Evolutionary conservation across 2,329 filamentous ascomycete species (phyloP), one percentile per base, ranked within the genome.

Genomic region (Hymenoscyphus repandus): DNA sequence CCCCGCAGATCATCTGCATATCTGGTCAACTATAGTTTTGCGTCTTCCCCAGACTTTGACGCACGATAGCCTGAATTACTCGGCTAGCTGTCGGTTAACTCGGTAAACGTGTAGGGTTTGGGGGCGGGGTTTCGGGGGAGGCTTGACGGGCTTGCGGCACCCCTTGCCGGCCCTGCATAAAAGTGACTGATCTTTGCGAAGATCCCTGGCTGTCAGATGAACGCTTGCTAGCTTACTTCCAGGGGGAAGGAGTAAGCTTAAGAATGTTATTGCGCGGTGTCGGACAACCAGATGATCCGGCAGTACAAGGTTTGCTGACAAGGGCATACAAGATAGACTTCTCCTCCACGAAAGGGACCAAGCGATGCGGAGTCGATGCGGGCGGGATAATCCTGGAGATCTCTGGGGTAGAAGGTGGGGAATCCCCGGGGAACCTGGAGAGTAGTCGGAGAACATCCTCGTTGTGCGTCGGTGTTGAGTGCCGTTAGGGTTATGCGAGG

Each of bases 401-500:
- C 11, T 36, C 33, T 45, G 43, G 27, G 22, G 15, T 12, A 20
- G 22, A 36, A 30, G 11, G 42, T 36, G 33, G 27, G 38, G 42
- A 38, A 43, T 10, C 18, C 20, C 27, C 12, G 51, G 32, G 27
- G 15, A 17, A 18, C 15, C 30, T 15, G 39, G 42, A 22, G 5
- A 2, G 1, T n/a, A 3, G 12, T 20, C 33, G 20, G 39, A 27
- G 42, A 27, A 18, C 17, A 20, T 13, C 32, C 40, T 36, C 12
- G 32, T 30, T 18, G 17, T 11, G 43, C 18, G 39, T 53, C 51
- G 51, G 51, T 46, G 37, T 53, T 53, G 49, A 46, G n/a, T 51
- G 49, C 52, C 45, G 52, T 46, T 46, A 43, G 31, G 41, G 49
- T 46, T 51, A 51, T 51, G 48, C 45, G 52, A 51, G 48, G 41